A percentile compares a stretch with the other conserved stretches of the same genome.
Conservation (phyloP, 1,284 basidiomycete species). For the Tremellales sp. region DNA sequence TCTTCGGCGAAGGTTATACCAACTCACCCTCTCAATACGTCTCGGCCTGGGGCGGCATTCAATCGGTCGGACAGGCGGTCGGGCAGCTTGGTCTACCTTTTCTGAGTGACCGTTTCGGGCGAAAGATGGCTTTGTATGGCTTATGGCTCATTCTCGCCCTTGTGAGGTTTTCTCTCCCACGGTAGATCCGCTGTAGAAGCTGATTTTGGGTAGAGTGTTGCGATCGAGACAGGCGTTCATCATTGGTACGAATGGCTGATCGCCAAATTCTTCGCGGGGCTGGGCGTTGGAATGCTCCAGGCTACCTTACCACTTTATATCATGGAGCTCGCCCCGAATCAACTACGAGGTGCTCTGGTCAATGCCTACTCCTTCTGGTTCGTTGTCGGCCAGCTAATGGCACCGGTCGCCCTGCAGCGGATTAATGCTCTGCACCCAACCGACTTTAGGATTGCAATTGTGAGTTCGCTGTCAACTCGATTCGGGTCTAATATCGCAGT, state of each 20-base stretch:
- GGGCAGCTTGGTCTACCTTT: slow-evolving; percentile 22
- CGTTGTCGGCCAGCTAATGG: slow-evolving; percentile 18
- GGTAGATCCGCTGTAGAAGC: background rate
- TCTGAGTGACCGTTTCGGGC: slow-evolving; percentile 23
- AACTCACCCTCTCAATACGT: slow-evolving; percentile 17
- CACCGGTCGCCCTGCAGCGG: slow-evolving; percentile 16
- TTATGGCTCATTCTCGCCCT: slow-evolving; percentile 23
- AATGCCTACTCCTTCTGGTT: slow-evolving; percentile 22
- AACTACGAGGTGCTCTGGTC: slow-evolving; percentile 21
- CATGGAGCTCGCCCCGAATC: slow-evolving; percentile 21
- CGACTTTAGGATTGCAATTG: slow-evolving; percentile 15
- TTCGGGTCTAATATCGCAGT: no score
- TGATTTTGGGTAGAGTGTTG: slow-evolving; percentile 9
- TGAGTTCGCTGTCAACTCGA: no score
- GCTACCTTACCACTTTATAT: slow-evolving; percentile 20
- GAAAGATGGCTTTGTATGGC: slow-evolving; percentile 21
- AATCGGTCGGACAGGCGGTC: slow-evolving; percentile 20
- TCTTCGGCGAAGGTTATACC: slow-evolving; percentile 7
- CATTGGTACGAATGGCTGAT: slow-evolving; percentile 25
- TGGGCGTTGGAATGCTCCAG: slow-evolving; percentile 23
- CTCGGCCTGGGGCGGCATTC: slow-evolving; percentile 27
- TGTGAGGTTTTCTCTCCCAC: slow-evolving; percentile 4
- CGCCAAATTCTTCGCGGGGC: slow-evolving; percentile 27
- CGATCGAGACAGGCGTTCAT: slow-evolving; percentile 22
- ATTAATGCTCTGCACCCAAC: slow-evolving; percentile 11